These are phyloP conservation scores for Colletotrichum sp. DNA, from an alignment of 2,329 filamentous ascomycete genomes.

Conservation along the genomic window DNA sequence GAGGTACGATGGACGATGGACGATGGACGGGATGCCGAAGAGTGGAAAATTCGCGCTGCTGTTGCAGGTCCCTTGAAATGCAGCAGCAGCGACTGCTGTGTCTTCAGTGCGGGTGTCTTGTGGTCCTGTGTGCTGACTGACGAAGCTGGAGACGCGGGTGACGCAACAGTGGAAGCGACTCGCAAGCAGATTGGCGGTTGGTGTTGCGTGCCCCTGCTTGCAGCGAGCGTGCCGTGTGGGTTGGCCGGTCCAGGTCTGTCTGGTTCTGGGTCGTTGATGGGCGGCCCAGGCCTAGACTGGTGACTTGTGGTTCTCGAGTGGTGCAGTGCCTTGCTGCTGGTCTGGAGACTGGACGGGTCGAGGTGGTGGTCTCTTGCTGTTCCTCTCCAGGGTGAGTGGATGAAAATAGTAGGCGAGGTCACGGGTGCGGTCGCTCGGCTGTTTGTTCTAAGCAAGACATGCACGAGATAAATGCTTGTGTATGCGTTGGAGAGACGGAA, in stretches of 20 bases:
- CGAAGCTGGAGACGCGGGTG: constrained; percentile 14
- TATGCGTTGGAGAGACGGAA: background rate
- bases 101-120: background rate
- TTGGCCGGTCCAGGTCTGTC: background rate
- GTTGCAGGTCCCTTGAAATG: background rate
- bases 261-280: constrained; percentile 3
- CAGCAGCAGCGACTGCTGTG: background rate
- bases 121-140: background rate
- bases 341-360: background rate
- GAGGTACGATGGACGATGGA: background rate
- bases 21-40: background rate
- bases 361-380: background rate
- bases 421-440: background rate
- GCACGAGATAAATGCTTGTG: background rate
- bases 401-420: background rate
- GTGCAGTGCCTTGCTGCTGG: constrained; percentile 1
- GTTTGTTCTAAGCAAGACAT: background rate
- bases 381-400: background rate
- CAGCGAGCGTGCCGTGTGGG: constrained; percentile 3
- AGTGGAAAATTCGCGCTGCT: background rate
- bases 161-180: constrained; percentile 10
- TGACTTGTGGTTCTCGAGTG: background rate
- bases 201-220: constrained; percentile 2
- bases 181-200: constrained; percentile 5
- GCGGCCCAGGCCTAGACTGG: background rate